A percentile compares a stretch with the other conserved stretches of the same genome.
Conservation (phyloP, 2,329 filamentous ascomycete species). For the Xylaria sp. region DNA sequence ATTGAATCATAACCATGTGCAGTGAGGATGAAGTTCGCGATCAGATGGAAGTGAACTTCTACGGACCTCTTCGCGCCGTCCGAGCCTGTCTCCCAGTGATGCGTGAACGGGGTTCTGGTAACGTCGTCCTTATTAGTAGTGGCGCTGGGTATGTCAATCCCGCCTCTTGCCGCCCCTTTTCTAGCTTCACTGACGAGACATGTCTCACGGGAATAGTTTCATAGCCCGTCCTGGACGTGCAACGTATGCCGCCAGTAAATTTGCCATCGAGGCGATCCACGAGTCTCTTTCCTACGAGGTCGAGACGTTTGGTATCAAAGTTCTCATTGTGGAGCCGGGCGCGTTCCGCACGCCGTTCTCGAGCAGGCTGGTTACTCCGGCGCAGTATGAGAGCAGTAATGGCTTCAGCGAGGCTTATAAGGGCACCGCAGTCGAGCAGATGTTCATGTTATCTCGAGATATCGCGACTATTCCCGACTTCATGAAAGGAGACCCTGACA, state of each 20-base stretch:
- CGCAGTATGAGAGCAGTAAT: constrained; percentile 5
- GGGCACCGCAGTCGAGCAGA: constrained; percentile 20
- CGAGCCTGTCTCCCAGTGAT: constrained; percentile 38
- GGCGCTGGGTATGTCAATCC: constrained; percentile 19
- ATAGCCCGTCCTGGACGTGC: constrained; percentile 17
- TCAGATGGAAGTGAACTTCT: constrained; percentile 56
- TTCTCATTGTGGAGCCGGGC: constrained; percentile 24
- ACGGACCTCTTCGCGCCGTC: constrained; percentile 52
- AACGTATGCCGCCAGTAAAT: constrained; percentile 25
- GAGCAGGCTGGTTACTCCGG: constrained; percentile 5
- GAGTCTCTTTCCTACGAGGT: constrained; percentile 17
- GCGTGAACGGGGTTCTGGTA: constrained; percentile 11
- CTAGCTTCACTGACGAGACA: neutral
- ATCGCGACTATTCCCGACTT: constrained; percentile 6
- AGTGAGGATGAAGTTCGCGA: constrained; percentile 40
- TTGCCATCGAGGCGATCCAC: constrained; percentile 25
- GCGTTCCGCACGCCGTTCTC: constrained; percentile 21
- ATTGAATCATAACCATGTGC: neutral
- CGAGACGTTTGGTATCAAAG: constrained; percentile 16
- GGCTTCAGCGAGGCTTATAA: constrained; percentile 21
- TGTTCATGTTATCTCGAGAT: constrained; percentile 11
- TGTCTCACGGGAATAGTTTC: constrained; percentile 11
- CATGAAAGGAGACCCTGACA: constrained; percentile 20
- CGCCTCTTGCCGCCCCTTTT: neutral
- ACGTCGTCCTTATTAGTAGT: constrained; percentile 25